Percentiles rank a stretch among this genome's conserved stretches.
Conservation (phyloP, 176 grass and related monocot genomes). For the bread wheat (Triticum aestivum) region IWGSC_CS_RefSeq_v2.1 NC_057806.1:33041421-33041920, state of each 20-base stretch:
- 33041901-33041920: too few species aligned
- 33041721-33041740: slow-evolving; percentile 24
- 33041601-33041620: background rate
- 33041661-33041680: slow-evolving; percentile 77
- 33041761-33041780: too few species aligned
- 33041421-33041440: slow-evolving; percentile 8
- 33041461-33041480: slow-evolving; percentile 83
- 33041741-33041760: background rate
- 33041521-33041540: slow-evolving; percentile 66
- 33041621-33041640: slow-evolving; percentile 77
- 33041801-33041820: too few species aligned
- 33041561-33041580: background rate
- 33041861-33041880: too few species aligned
- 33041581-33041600: background rate
- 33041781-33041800: too few species aligned
- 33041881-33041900: too few species aligned
- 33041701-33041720: slow-evolving; percentile 93
- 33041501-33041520: slow-evolving; percentile 87
- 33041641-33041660: slow-evolving; percentile 85
- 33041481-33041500: slow-evolving; percentile 91
- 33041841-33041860: too few species aligned
- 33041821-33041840: too few species aligned
- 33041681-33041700: slow-evolving; percentile 97
- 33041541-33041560: background rate
- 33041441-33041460: slow-evolving; percentile 68